Evolutionary conservation across 139 green algal genomes (phyloP).

Genomic region (Chlorella sp.): DNA sequence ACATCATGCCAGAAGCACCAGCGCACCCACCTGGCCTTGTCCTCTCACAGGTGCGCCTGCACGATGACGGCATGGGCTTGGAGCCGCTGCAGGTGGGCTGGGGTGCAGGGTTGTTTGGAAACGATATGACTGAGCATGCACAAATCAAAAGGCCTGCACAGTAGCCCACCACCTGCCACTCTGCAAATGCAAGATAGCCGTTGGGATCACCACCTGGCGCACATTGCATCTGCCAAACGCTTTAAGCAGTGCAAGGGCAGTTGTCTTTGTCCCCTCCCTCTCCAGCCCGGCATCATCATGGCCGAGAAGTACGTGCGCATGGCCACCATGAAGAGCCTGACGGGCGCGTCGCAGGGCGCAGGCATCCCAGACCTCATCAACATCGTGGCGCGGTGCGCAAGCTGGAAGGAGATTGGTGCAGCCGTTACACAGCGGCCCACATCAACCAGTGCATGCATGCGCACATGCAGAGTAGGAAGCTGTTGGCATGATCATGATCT

Average conservation of each 20-base stretch:
- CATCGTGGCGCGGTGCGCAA: conserved; percentile 59
- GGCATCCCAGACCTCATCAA: conserved; percentile 72
- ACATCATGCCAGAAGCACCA: too few relatives aligned
- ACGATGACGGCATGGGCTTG: conserved; percentile 68
- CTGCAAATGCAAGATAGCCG: not conserved
- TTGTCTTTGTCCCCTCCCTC: not conserved
- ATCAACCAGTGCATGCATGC: too few relatives aligned
- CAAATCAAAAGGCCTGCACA: too few relatives aligned
- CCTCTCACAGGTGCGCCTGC: conserved; percentile 49
- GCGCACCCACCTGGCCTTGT: not conserved
- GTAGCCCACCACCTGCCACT: too few relatives aligned
- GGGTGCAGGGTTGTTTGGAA: too few relatives aligned
- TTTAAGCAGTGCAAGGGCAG: too few relatives aligned
- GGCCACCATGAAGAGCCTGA: conserved; percentile 77
- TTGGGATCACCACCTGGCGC: too few relatives aligned
- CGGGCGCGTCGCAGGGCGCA: conserved; percentile 21
- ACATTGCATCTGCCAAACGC: too few relatives aligned
- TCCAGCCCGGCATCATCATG: conserved; percentile 64
- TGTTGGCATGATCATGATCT: too few relatives aligned
- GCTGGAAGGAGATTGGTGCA: conserved; percentile 43
- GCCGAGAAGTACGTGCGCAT: conserved; percentile 81
- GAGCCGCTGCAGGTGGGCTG: conserved; percentile 59
- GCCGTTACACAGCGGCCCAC: too few relatives aligned
- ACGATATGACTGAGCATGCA: too few relatives aligned
- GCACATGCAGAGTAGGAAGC: too few relatives aligned